Percentiles rank a stretch among this genome's conserved stretches.
These are phyloP conservation scores for Aureobasidium uvarum DNA, from an alignment of 2,329 filamentous ascomycete genomes.

Conservation along the genomic window DNA sequence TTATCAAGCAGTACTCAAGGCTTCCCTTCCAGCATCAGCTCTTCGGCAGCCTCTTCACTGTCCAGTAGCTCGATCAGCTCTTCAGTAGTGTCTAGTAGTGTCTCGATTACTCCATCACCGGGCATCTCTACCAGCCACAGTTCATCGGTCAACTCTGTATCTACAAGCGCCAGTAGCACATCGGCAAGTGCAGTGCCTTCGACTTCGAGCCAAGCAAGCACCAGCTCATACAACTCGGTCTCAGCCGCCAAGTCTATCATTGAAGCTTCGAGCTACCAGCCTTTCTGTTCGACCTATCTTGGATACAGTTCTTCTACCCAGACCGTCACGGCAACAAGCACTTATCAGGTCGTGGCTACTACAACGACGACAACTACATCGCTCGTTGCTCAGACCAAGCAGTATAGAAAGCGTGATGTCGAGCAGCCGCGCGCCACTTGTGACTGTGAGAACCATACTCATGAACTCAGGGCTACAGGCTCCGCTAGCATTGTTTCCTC, in stretches of 20 bases:
- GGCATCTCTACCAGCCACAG: background rate
- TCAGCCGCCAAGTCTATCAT: conserved; percentile 23
- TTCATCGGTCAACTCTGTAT: background rate
- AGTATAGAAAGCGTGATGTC: conserved; percentile 26
- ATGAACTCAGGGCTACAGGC: conserved; percentile 14
- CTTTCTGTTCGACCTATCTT: conserved; percentile 30
- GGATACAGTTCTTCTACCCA: conserved; percentile 26
- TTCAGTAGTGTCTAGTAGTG: background rate
- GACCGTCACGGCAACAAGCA: conserved; percentile 25
- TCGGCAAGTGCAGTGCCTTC: background rate
- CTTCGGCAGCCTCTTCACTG: background rate
- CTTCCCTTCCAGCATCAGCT: background rate
- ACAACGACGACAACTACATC: conserved; percentile 15
- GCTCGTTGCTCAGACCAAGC: conserved; percentile 17
- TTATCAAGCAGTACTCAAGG: conserved; percentile 1
- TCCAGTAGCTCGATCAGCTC: background rate
- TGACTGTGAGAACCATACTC: conserved; percentile 15
- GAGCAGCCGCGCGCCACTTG: conserved; percentile 16
- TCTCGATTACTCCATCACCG: background rate
- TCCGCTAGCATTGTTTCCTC: background rate
- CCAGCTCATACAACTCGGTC: conserved; percentile 17
- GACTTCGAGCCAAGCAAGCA: background rate
- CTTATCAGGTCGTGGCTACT: conserved; percentile 16
- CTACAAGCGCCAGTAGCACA: background rate
- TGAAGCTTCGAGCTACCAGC: conserved; percentile 26